phyloP scores from a whole-genome alignment of 2,329 filamentous ascomycete species.

The Fusarium pseudonygamai region DNA sequence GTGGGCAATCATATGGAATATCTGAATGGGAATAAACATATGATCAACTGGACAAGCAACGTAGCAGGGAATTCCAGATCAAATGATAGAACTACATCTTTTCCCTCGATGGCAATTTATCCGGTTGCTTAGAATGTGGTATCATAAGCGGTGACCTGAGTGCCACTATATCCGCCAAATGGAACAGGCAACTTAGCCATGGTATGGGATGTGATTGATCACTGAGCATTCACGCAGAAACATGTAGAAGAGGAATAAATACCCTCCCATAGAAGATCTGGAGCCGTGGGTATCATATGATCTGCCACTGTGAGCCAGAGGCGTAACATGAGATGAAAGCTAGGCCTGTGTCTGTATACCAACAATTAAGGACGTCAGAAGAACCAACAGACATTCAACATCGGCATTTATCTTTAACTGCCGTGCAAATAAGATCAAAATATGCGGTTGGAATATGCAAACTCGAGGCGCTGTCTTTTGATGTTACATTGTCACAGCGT shows the following conservation, averaged over 20 bases:
- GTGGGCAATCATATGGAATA: neutral
- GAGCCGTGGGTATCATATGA: neutral
- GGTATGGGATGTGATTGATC: neutral
- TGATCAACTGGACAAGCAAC: neutral
- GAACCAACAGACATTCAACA: neutral
- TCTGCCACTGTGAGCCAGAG: neutral
- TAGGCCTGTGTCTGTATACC: no score
- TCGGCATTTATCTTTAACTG: neutral
- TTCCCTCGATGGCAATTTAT: neutral
- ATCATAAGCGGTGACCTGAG: neutral
- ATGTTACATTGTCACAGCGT: neutral
- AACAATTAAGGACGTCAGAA: neutral
- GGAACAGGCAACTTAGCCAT: neutral
- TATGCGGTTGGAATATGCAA: neutral
- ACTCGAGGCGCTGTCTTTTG: neutral
- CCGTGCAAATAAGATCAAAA: no score
- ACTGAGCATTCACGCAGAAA: neutral
- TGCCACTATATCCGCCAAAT: neutral
- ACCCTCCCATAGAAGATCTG: no score
- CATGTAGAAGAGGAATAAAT: neutral
- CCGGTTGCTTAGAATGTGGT: neutral
- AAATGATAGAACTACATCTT: neutral
- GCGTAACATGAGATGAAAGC: neutral
- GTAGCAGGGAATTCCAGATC: neutral
- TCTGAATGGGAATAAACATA: neutral